A percentile compares a stretch with the other conserved stretches of the same genome.
These are phyloP conservation scores for Aquanectria penicillioides DNA, from an alignment of 2,329 filamentous ascomycete species.

Conservation along the genomic window DNA sequence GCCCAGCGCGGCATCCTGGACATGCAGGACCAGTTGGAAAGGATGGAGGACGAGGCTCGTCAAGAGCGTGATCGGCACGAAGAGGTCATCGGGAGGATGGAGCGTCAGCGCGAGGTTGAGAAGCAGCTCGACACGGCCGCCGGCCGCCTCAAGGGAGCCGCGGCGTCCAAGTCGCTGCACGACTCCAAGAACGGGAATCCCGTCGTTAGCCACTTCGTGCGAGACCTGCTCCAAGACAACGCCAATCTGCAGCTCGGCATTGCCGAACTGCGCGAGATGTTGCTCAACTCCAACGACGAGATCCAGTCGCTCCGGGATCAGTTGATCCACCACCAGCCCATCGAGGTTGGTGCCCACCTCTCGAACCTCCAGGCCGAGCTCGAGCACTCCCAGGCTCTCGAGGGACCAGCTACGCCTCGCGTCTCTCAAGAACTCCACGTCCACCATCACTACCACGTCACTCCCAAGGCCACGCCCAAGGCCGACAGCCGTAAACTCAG, in stretches of 20 bases:
- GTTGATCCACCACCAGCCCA: conserved; percentile 79
- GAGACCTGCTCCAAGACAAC: conserved; percentile 94
- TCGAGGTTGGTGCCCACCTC: conserved; percentile 53
- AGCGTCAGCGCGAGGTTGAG: conserved; percentile 84
- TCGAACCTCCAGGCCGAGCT: conserved; percentile 79
- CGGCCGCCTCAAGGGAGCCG: conserved; percentile 82
- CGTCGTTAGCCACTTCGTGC: conserved; percentile 95
- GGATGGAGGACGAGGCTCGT: conserved; percentile 84
- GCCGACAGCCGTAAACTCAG: conserved; percentile 71
- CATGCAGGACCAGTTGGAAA: conserved; percentile 87
- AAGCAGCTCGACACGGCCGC: conserved; percentile 83
- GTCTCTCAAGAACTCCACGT: conserved; percentile 84
- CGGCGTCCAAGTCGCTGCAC: conserved; percentile 73
- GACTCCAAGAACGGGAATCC: conserved; percentile 68
- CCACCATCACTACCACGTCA: conserved; percentile 91
- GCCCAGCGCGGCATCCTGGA: conserved; percentile 82
- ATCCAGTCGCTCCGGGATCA: conserved; percentile 88
- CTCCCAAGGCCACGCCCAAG: conserved; percentile 69
- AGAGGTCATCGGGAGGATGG: conserved; percentile 84
- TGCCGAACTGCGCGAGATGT: conserved; percentile 88
- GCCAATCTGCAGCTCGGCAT: conserved; percentile 93
- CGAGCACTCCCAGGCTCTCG: conserved; percentile 53
- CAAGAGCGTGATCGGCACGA: conserved; percentile 84
- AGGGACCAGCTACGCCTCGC: conserved; percentile 41
- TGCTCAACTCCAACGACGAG: conserved; percentile 92